Base-by-base conservation (phyloP, 2,329 filamentous ascomycete species). In the Ophiocordyceps australis region DNA sequence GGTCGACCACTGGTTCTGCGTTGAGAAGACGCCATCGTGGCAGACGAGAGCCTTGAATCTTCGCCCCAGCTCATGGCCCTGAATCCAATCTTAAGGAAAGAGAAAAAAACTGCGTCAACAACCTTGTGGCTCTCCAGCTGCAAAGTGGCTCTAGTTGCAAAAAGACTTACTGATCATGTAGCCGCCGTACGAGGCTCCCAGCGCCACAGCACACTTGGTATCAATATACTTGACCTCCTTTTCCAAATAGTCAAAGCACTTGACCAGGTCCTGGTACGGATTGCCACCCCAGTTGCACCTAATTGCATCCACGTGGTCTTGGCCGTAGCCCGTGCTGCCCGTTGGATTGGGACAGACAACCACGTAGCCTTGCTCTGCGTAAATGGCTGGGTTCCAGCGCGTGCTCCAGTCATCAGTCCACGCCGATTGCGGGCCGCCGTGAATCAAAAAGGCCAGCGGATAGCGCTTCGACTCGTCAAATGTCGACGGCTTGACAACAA, bases 51-150 rank as follows among this genome's bases (percentile, higher is more conserved):
- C 82, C 49, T 81, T 81, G 64, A 94, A 91, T 37, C 76, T 71
- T 16, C 80, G 71, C 13, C 82, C 83, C 0, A 94, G 63, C 1
- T 69, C 63, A 34, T 89, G 77, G 7, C 85, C 85, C 50, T 93
- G 82, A 38, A 93, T 82, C 83, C 85, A 92, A 46, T 92, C 63
- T 62, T 19, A n/a, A n/a, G n/a, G n/a, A n/a, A n/a, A n/a, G n/a
- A n/a, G n/a, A n/a, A n/a, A n/a, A n/a, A n/a, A n/a, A n/a, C n/a
- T n/a, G n/a, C n/a, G n/a, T n/a, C n/a, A n/a, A n/a, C n/a, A n/a
- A n/a, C n/a, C n/a, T n/a, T n/a, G n/a, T n/a, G n/a, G n/a, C n/a
- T n/a, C n/a, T n/a, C n/a, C n/a, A n/a, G n/a, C n/a, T n/a, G n/a
- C n/a, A n/a, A 14, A 14, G 12, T 10, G 17, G n/a, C 10, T 19